Evolutionary conservation across 2,329 filamentous ascomycete species (phyloP), one percentile per base, ranked within the genome.

Genomic region (Periconia digitata): DNA sequence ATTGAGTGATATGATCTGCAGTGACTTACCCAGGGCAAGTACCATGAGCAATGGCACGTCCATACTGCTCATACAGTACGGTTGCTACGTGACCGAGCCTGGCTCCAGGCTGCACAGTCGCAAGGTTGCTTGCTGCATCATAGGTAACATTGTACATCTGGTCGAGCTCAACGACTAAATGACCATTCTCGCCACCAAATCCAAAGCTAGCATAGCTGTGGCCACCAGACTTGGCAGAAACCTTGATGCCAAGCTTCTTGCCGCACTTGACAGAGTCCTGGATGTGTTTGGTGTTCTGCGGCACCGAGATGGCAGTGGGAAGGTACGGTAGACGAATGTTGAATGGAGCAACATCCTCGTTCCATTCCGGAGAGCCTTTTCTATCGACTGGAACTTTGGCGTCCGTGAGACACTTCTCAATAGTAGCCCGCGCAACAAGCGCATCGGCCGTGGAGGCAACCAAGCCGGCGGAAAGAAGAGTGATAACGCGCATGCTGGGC

Each of bases 211-310:
- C 82, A 49, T 82, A 85, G 0, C 81, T 84, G 55, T 85, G 83
- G 0, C 83, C 83, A 4, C 82, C 82, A 1, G 80, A 83, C 49
- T 74, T 79, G 20, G 81, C 76, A 58, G 83, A 80, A 0, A 85
- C 79, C 46, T 77, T 76, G 36, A 79, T 65, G 6, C 69, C 68
- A 48, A 73, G 70, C n/a, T 72, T 52, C 1, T 62, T 72, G 1
- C 81, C 82, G 57, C 82, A 85, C 47, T 77, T 77, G 38, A 85
- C 72, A 15, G 80, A 76, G 3, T 60, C 73, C 1, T 79, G 73
- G 3, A 84, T 76, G 43, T 84, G 77, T 8, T 75, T 58, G 3
- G 74, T 69, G 0, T 65, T 77, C 5, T 69, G 58, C 0, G 82
- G 82, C 15, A 78, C 72, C 8, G 81, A 72, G 15, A 84, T 78